Base-by-base conservation (phyloP, 2,329 filamentous ascomycete genomes). In the Ceratocystis cubensis region DNA sequence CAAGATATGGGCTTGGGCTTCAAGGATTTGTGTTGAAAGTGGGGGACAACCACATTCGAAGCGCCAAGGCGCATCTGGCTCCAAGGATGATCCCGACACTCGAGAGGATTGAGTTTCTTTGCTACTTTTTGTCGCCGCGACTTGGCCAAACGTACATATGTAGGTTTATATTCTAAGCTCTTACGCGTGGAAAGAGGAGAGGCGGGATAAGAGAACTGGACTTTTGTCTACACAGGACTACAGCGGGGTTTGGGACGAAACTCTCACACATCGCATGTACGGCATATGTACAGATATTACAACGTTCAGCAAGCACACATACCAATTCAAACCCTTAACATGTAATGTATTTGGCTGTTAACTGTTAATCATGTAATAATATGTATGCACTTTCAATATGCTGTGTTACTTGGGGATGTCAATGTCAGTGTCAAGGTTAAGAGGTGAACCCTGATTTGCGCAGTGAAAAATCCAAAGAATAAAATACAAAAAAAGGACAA, bases 51-150 rank as follows among this genome's bases (percentile, higher is more conserved):
- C 17, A 30, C 25, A 7, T 33, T 20, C 25, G 53, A 30, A 30
- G 53, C 53, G 53, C 53, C 17, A 15, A 30, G 53, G 53, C 53
- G 28, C 53, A 59, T 59, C 25, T 17, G 33, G 53, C 7, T 59
- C n/a, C 53, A 59, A 37, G 53, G 53, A 59, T 59, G 25, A 59
- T 59, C 53, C 53, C 6, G 28, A 59, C 53, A 20, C n/a, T 33
- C 2, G 37, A 41, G 37, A 41, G 37, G 37, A 41, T 41, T 41
- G 37, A 41, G 37, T 13, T 41, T 41, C 10, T 41, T 33, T 41
- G 37, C 37, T 41, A 41, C 37, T 41, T 41, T 41, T 41, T 41
- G 37, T 41, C 37, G 2, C 37, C 37, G 13, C 37, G 10, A 41
- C 37, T 41, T 10, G 3, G 37, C 37, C 37, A 41, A 41, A 13